Percentiles rank a stretch among this genome's conserved stretches.
Conservation (phyloP, 2,329 filamentous ascomycete genomes). For the Furcasterigmium sp. region DNA sequence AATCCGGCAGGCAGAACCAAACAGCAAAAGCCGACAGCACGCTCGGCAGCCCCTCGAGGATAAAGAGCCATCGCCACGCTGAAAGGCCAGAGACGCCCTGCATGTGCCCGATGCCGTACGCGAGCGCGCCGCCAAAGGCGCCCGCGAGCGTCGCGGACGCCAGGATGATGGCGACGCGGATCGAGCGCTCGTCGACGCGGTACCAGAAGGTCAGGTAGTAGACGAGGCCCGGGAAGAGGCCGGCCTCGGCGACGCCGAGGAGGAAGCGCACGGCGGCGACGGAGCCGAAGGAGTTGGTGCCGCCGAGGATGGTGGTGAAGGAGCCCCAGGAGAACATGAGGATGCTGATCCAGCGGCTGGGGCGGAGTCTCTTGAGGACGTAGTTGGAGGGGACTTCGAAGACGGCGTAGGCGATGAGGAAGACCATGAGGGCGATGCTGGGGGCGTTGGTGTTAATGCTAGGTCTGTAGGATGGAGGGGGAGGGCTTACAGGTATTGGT, state of each 20-base stretch:
- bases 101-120: constrained; percentile 69
- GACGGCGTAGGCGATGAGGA: constrained; percentile 53
- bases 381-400: constrained; percentile 65
- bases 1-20: constrained; percentile 62
- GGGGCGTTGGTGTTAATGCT: too few species aligned
- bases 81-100: constrained; percentile 54
- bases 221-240: constrained; percentile 63
- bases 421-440: constrained; percentile 47
- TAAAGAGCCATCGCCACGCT: constrained; percentile 64
- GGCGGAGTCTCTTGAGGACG: constrained; percentile 58
- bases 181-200: constrained; percentile 61
- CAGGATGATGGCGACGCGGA: constrained; percentile 67
- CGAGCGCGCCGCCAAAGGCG: constrained; percentile 68
- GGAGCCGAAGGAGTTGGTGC: constrained; percentile 54
- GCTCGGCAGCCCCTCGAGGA: constrained; percentile 39
- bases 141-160: constrained; percentile 65
- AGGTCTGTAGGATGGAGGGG: constrained; percentile 22
- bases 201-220: constrained; percentile 73
- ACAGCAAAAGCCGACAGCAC: constrained; percentile 47
- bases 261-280: constrained; percentile 63
- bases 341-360: constrained; percentile 59
- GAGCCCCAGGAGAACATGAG: constrained; percentile 64
- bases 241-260: constrained; percentile 65
- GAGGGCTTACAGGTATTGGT: constrained; percentile 38
- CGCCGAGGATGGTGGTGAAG: constrained; percentile 61